A percentile compares a stretch with the other conserved stretches of the same genome.
Conservation (phyloP, 306 rosid species). For the Citrullus colocynthis region DNA sequence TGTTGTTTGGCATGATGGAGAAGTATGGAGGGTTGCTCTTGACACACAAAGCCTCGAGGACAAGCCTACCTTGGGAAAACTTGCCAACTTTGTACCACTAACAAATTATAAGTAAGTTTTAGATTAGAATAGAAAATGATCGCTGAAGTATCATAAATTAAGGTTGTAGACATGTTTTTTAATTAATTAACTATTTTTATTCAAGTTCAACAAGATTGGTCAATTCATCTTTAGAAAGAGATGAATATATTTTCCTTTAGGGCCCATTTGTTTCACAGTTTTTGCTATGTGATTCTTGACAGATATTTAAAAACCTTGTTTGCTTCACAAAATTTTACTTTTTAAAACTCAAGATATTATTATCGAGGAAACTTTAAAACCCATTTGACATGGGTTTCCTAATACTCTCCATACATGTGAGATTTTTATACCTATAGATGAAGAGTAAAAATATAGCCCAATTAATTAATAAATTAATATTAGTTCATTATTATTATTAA, state of each 20-base stretch:
- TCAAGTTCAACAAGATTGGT: not conserved
- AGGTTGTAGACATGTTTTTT: not conserved
- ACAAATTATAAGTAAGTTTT: conserved; percentile 68
- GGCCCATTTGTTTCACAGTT: too few species aligned
- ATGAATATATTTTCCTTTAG: not conserved
- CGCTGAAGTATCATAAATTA: not conserved
- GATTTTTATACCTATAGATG: too few species aligned
- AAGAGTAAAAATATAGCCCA: too few species aligned
- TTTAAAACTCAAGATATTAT: too few species aligned
- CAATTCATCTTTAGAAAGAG: not conserved
- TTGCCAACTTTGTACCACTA: conserved; percentile 66
- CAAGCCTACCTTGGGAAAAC: conserved; percentile 59
- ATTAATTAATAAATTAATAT: too few species aligned
- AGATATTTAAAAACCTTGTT: too few species aligned
- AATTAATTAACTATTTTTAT: not conserved
- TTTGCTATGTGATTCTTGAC: too few species aligned
- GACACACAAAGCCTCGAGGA: conserved; percentile 88
- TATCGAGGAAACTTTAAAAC: too few species aligned
- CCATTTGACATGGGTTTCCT: too few species aligned
- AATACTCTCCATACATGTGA: too few species aligned
- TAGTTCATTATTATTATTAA: too few species aligned
- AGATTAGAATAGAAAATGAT: conserved; percentile 10
- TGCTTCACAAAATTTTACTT: too few species aligned
- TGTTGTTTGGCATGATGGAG: conserved; percentile 97
- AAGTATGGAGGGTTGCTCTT: conserved; percentile 89